phyloP scores from a whole-genome alignment of 2,329 filamentous ascomycete species.

The Alternaria panax region DNA sequence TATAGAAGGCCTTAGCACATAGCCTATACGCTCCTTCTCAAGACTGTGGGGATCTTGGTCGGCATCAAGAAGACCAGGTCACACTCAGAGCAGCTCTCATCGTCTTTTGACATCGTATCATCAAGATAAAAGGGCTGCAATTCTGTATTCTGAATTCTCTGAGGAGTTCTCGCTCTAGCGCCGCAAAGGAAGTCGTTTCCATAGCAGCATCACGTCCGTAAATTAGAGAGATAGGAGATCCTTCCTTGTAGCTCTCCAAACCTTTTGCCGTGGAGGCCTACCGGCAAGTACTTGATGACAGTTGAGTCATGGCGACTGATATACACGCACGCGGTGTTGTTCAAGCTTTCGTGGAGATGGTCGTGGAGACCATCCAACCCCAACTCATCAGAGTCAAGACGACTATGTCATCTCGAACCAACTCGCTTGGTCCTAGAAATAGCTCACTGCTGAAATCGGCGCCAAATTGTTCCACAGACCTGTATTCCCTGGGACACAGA shows the following conservation, averaged over 20 bases:
- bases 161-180: not conserved
- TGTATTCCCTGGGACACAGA: not conserved
- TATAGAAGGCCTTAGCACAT: not conserved
- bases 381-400: too few species aligned
- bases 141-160: not conserved
- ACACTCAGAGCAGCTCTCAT: not conserved
- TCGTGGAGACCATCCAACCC: too few species aligned
- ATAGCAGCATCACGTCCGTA: not conserved
- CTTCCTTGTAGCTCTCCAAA: too few species aligned
- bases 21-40: not conserved
- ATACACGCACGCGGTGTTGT: not conserved
- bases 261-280: too few species aligned
- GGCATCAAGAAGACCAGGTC: not conserved
- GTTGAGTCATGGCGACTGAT: not conserved
- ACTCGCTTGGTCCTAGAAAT: not conserved
- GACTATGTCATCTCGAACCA: not conserved
- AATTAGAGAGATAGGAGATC: too few species aligned
- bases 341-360: too few species aligned
- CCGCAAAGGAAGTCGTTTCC: not conserved
- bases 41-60: not conserved
- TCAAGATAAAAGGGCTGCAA: not conserved
- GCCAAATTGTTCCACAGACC: not conserved
- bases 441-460: not conserved
- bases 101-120: not conserved
- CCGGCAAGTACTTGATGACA: not conserved